Evolutionary conservation across 768 basidiomycete species (phyloP), one percentile per base, ranked within the genome.

Genomic region (Rhizopogon vinicolor): DNA sequence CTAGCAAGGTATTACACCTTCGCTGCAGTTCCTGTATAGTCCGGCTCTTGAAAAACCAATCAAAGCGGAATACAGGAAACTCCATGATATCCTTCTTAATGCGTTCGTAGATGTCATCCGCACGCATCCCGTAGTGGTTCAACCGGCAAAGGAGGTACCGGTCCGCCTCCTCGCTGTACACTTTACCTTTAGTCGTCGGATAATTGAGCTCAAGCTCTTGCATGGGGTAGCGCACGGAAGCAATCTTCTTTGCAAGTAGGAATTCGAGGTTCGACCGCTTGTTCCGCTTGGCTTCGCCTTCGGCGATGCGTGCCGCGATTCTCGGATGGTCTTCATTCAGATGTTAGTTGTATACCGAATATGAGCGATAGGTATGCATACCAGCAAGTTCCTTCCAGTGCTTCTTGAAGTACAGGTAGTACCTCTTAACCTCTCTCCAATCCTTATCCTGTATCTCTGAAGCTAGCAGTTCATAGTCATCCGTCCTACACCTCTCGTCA

Each of bases 1-100:
- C 78, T 28, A 97, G 64, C 39, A 98, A 67, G 2, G 96, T 97
- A 62, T 87, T 87, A 63, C 93, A 97, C 52, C 96, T 75, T 60
- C 96, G 76, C 64, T 87, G 85, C 54, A 98, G 73, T 72, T 98
- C 96, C 63, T 91, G 86, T 3, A 92, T 86, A 10, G 89, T 91
- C 53, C 96, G 76, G 60, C 91, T 93, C 77, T 96, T 95, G 79
- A 94, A 89, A 76, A 97, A 98, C 96, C 94, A 98, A 65, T 98
- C 94, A 63, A 98, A 98, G 19, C 95, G 79, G 75, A 98, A 99
- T 13, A 95, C 89, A 1, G 96, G 95, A 72, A 94, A 98, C 72
- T 98, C 95, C 14, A 85, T 87, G 60, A 98, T 93, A 70, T 98
- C 96, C 70, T 87, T 85, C 81, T 96, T 97, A 73, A 98, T 97